Conservation (phyloP, 2,329 filamentous ascomycete genomes). For the Hypoxylon sp. region DNA sequence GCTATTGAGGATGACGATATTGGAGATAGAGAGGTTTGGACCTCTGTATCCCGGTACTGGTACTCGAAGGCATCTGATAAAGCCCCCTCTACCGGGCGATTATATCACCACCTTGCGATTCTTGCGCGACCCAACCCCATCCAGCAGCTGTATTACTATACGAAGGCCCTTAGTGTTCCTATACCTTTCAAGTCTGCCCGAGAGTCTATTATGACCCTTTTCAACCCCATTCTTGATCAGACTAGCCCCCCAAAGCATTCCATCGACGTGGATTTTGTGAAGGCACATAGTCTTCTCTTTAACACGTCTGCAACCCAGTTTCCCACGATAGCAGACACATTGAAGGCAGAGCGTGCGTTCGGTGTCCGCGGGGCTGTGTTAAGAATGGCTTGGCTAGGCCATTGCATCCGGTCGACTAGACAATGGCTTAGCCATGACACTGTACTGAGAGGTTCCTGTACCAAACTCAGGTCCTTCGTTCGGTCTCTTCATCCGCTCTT, state of each 20-base stretch:
- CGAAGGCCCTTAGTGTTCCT: conserved; percentile 77
- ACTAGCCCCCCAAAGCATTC: conserved; percentile 54
- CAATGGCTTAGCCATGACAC: too few species aligned
- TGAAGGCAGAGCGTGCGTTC: background rate
- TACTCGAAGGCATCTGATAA: conserved; percentile 86
- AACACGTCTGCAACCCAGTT: conserved; percentile 6
- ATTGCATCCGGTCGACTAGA: background rate
- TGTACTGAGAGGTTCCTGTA: too few species aligned
- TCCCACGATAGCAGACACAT: background rate
- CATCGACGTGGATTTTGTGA: conserved; percentile 74
- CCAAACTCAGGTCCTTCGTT: background rate
- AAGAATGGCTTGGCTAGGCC: background rate
- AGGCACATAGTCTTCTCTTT: conserved; percentile 75
- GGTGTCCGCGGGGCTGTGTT: background rate
- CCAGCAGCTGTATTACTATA: conserved; percentile 80
- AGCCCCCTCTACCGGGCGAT: conserved; percentile 79
- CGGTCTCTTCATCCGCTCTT: background rate
- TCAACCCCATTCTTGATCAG: conserved; percentile 68
- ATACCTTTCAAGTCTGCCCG: conserved; percentile 77
- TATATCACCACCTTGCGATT: conserved; percentile 92
- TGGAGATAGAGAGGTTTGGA: conserved; percentile 84
- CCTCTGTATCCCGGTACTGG: conserved; percentile 83
- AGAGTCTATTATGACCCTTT: conserved; percentile 78
- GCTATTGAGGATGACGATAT: conserved; percentile 89
- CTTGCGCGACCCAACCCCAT: conserved; percentile 77